A percentile compares a stretch with the other conserved stretches of the same genome.
phyloP scores from a whole-genome alignment of 2,329 filamentous ascomycete species.

The Blastomyces parvus region DNA sequence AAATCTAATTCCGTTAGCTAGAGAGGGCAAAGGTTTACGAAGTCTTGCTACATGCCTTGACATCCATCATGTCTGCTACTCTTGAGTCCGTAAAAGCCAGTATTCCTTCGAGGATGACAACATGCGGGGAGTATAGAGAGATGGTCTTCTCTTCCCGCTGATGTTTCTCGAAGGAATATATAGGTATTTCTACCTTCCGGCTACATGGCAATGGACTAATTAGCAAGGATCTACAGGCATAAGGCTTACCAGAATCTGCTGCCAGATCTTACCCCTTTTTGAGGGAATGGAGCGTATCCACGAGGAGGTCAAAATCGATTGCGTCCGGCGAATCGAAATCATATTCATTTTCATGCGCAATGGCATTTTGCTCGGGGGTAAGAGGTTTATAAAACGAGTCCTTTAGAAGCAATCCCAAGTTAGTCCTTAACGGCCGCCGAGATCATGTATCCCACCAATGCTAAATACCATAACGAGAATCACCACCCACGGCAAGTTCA shows the following conservation, averaged over 20 bases:
- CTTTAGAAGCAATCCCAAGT: slow-evolving; percentile 37
- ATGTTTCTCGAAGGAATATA: slow-evolving; percentile 94
- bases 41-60: slow-evolving; percentile 54
- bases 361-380: slow-evolving; percentile 63
- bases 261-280: slow-evolving; percentile 67
- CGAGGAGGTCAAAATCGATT: slow-evolving; percentile 84
- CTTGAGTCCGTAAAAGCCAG: slow-evolving; percentile 85
- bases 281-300: slow-evolving; percentile 68
- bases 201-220: slow-evolving; percentile 19
- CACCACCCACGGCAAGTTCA: slow-evolving; percentile 95
- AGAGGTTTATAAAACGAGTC: slow-evolving; percentile 97
- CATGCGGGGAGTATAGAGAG: slow-evolving; percentile 90
- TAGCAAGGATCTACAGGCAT: slow-evolving; percentile 13
- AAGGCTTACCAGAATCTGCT: background rate
- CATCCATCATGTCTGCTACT: slow-evolving; percentile 77
- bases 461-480: slow-evolving; percentile 84
- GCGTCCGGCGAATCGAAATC: slow-evolving; percentile 94
- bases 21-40: slow-evolving; percentile 1
- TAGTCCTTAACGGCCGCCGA: slow-evolving; percentile 17
- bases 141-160: slow-evolving; percentile 68
- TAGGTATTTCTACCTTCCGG: slow-evolving; percentile 66
- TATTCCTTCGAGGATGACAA: slow-evolving; percentile 90
- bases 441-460: background rate
- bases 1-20: slow-evolving; percentile 52
- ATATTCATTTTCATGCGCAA: slow-evolving; percentile 82